Evolutionary conservation across 352 stramenopile genomes (phyloP).

Genomic region (Paralagenidium karlingii): DNA sequence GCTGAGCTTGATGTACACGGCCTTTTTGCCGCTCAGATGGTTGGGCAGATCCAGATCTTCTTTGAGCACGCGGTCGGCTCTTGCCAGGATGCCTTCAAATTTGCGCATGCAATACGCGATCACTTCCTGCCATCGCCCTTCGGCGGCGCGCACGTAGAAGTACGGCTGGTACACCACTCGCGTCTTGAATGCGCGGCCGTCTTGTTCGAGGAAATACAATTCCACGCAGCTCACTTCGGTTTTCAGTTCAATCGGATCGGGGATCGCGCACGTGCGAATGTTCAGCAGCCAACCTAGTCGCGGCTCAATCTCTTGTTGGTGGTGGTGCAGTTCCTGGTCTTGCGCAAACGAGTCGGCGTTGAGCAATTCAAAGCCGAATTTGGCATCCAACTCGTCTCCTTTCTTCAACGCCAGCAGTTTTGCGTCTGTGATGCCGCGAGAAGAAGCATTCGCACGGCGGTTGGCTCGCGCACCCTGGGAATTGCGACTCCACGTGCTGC

Average conservation of each 20-base stretch:
- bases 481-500: slow-evolving; percentile 48
- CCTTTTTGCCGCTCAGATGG: slow-evolving; percentile 78
- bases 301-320: slow-evolving; percentile 5
- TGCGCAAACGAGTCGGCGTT: slow-evolving; percentile 21
- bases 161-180: slow-evolving; percentile 94
- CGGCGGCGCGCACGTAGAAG: slow-evolving; percentile 87
- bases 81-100: slow-evolving; percentile 81
- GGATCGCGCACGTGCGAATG: slow-evolving; percentile 38
- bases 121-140: slow-evolving; percentile 51
- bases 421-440: slow-evolving; percentile 38
- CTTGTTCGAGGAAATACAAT: slow-evolving; percentile 92
- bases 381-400: slow-evolving; percentile 54
- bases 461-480: slow-evolving; percentile 67
- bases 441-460: slow-evolving; percentile 13
- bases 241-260: slow-evolving; percentile 40
- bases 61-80: slow-evolving; percentile 54
- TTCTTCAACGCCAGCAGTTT: slow-evolving; percentile 43
- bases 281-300: slow-evolving; percentile 68
- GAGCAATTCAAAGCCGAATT: slow-evolving; percentile 54
- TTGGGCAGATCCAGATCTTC: slow-evolving; percentile 89
- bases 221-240: slow-evolving; percentile 86
- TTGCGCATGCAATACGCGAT: slow-evolving; percentile 66
- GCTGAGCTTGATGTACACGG: slow-evolving; percentile 83
- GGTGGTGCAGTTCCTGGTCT: slow-evolving; percentile 3
- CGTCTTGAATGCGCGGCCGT: slow-evolving; percentile 92